Conservation (phyloP, 768 basidiomycete genomes). For the Candolleomyces efflorescens region DNA sequence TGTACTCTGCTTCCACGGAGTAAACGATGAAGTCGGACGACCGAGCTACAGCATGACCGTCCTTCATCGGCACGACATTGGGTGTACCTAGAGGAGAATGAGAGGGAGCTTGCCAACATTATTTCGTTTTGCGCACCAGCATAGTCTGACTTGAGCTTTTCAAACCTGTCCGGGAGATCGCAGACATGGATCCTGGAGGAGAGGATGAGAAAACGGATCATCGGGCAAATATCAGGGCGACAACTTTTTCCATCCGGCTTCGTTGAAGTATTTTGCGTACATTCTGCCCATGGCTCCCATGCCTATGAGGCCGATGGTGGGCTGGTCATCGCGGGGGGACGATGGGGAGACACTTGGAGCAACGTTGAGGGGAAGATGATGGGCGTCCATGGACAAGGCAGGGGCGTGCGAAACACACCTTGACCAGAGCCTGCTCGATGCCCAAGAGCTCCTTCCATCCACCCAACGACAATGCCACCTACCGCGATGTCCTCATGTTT, state of each 20-base stretch:
- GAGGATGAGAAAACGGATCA: constrained; percentile 3
- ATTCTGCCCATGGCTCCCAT: constrained; percentile 98
- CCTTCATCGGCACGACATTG: constrained; percentile 61
- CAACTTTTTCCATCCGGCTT: constrained; percentile 85
- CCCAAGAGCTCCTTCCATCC: constrained; percentile 5
- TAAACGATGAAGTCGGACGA: constrained; percentile 93
- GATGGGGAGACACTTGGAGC: constrained; percentile 28
- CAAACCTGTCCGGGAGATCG: constrained; percentile 73
- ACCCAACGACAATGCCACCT: constrained; percentile 62
- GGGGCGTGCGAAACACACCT: not conserved
- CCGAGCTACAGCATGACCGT: constrained; percentile 87
- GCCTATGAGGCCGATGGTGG: constrained; percentile 86
- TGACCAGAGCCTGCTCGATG: constrained; percentile 4
- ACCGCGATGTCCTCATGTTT: constrained; percentile 84
- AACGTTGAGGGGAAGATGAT: constrained; percentile 23
- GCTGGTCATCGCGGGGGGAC: constrained; percentile 44
- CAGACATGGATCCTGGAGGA: constrained; percentile 81
- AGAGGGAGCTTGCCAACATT: not conserved
- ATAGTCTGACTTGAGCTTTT: constrained; percentile 55
- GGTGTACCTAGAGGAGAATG: constrained; percentile 39
- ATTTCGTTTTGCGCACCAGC: constrained; percentile 38
- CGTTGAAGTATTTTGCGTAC: constrained; percentile 78
- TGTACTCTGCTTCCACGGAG: constrained; percentile 89
- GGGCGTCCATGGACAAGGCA: constrained; percentile 2
- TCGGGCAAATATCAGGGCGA: constrained; percentile 1